Conservation (phyloP, 192 early-diverging fungal genomes). For the Backusella psychrophila region DNA sequence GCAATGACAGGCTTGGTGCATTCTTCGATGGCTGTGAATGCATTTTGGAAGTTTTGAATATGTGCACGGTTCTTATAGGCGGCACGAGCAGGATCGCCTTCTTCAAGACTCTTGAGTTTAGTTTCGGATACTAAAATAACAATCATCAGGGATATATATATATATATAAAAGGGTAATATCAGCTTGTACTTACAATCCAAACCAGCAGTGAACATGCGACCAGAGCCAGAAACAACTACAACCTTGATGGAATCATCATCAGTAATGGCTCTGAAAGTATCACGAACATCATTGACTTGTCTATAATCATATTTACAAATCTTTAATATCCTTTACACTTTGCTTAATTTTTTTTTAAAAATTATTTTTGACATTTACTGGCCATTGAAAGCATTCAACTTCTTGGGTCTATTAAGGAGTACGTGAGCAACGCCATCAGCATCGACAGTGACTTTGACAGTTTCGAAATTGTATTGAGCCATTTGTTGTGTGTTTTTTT, state of each 20-base stretch:
- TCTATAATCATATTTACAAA: conserved; percentile 22
- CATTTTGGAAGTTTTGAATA: conserved; percentile 50
- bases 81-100: neutral
- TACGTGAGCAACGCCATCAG: conserved; percentile 72
- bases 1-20: conserved; percentile 90
- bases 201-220: conserved; percentile 84
- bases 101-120: neutral
- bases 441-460: conserved; percentile 55
- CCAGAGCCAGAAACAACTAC: conserved; percentile 78
- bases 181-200: conserved; percentile 64
- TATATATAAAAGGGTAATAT: neutral
- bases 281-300: conserved; percentile 65
- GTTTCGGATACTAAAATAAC: neutral
- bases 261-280: conserved; percentile 56
- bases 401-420: conserved; percentile 80
- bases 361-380: conserved; percentile 32
- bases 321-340: neutral
- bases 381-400: conserved; percentile 78
- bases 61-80: neutral
- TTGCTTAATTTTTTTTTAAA: neutral
- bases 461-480: conserved; percentile 40
- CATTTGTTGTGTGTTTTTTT: neutral
- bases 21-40: conserved; percentile 75
- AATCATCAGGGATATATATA: neutral
- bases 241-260: conserved; percentile 68